A percentile compares a stretch with the other conserved stretches of the same genome.
Conservation (phyloP, 805 yeast species). For the Zygoascus ofunaensis region DNA sequence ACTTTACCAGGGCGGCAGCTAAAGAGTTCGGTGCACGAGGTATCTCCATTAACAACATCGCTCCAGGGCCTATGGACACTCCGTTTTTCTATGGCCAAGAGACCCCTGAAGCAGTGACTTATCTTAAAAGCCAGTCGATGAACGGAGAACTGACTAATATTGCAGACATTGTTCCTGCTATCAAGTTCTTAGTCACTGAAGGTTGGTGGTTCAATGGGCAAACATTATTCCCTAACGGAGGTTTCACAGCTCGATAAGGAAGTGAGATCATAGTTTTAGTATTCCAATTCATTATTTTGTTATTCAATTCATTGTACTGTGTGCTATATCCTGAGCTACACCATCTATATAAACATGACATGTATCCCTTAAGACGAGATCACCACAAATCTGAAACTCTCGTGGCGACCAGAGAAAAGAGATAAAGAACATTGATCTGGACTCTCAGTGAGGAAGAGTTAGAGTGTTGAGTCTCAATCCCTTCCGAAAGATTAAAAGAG, state of each 20-base stretch:
- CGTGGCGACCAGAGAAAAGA: too few relatives aligned
- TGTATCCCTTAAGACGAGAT: too few relatives aligned
- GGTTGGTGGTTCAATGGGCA: constrained; percentile 69
- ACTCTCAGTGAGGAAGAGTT: too few relatives aligned
- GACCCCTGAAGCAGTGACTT: constrained; percentile 41
- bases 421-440: too few relatives aligned
- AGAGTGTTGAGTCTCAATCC: too few relatives aligned
- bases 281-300: too few relatives aligned
- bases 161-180: constrained; percentile 54
- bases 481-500: too few relatives aligned
- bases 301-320: too few relatives aligned
- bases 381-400: too few relatives aligned
- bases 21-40: constrained; percentile 64
- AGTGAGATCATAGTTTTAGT: too few relatives aligned
- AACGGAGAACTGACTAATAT: constrained; percentile 46
- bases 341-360: too few relatives aligned
- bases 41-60: constrained; percentile 62
- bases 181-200: constrained; percentile 50
- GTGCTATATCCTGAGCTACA: too few relatives aligned
- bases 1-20: constrained; percentile 59
- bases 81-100: constrained; percentile 63
- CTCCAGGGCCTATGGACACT: constrained; percentile 68
- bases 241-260: constrained; percentile 49
- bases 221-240: constrained; percentile 55
- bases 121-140: constrained; percentile 44